Base-by-base conservation (phyloP, 163 green algal genomes). In the Smithsoniella earleae region DNA sequence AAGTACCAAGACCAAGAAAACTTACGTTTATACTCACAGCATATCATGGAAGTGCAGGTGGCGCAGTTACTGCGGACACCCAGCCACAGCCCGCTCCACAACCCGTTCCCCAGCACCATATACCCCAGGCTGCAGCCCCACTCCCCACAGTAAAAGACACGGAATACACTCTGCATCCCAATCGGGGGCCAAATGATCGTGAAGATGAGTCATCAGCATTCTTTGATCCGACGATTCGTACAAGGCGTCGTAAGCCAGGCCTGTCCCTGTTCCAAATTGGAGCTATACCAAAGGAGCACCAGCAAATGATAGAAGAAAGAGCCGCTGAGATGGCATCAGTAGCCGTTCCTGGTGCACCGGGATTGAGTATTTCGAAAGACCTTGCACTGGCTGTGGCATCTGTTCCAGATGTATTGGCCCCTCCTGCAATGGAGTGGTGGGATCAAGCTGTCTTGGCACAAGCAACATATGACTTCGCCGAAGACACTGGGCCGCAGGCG, bases 381-480 rank as follows among this genome's bases (percentile, higher is more conserved):
- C n/a, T 49, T 10, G 40, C 40, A 13, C 10, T 49, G 40, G 40
- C 40, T 49, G 40, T 49, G 10, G 40, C 10, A 1, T 30, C 38
- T 45, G 58, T 16, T 4, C n/a, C 3, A 4, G 27, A 43, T 13
- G 8, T 69, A 16, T 36, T 54, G 55, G 46, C 66, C 34, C 40
- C 79, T 34, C 78, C 78, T 2, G 78, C 81, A 1, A 76, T 86
- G 45, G 81, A 86, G 78, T 86, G 81, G 81, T 86, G 81, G 81
- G 81, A 86, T 62, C 62, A 45, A 20, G 20, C 27, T 2, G 62
- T 86, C 20, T 73, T 86, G 46, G 58, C 38, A 40, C 46, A 73
- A n/a, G 76, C 37, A 43, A 38, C 16, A 22, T 83, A 75, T 73
- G 62, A 74, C 3, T 38, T 3, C 36, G 31, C 2, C 8, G n/a